Base-by-base conservation (phyloP, 129 eudicot genomes). In the Flaveria trinervia region DNA sequence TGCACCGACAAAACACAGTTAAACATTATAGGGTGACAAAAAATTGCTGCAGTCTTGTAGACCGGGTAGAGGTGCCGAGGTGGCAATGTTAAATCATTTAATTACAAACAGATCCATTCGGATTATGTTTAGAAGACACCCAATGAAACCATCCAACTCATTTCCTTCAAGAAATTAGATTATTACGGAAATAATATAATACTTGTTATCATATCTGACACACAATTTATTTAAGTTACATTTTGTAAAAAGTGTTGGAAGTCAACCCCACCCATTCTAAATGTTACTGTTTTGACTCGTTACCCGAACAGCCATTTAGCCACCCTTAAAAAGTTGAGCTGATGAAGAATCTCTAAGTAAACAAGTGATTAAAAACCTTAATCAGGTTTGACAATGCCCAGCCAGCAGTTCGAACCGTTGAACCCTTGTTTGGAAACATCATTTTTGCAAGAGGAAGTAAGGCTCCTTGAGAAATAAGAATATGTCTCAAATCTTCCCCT, bases 311-410 rank as follows among this genome's bases (percentile, higher is more conserved):
- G 26, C 71, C 16, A 41, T 41, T 41, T 17, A 66, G 51, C 30
- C 51, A 39, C 71, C 25, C 26, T 36, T 30, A 30, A 30, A 30
- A 36, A 18, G 36, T 18, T 54, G 76, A 54, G 65, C 51, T 30
- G 52, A 33, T 17, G 44, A 72, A 36, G 33, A 72, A 72, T 44
- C 12, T 17, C 14, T 28, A 70, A 18, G 71, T 60, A 28, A 15
- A 82, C 41, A 28, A 65, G 70, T 14, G 64, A 39, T 30, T 62
- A 54, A 16, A 70, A 78, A 94, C 99, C 97, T 94, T 94, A 18
- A 94, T 94, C 74, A 94, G 86, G 84, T 94, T 94, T 30, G 99
- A 94, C 70, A 94, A 76, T 49, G 99, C 92, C 99, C 99, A 94
- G 61, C 96, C 97, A 65, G 99, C 97, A 2, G 99, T 94, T 83